These are phyloP conservation scores for Myxozyma geophila DNA, from an alignment of 805 yeast species.

Conservation along the genomic window DNA sequence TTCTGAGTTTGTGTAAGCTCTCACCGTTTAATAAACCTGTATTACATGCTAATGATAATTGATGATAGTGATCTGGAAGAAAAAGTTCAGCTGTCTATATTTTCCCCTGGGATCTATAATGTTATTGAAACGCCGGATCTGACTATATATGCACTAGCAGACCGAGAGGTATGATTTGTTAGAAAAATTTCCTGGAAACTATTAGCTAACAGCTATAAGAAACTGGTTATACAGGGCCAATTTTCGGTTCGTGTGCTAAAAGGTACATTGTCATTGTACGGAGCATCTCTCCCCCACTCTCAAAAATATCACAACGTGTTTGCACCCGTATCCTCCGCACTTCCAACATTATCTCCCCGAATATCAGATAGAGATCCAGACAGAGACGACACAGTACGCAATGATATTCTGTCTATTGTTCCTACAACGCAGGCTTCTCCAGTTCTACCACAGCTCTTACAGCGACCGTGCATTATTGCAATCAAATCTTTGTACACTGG, in stretches of 20 bases:
- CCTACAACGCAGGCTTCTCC: background rate
- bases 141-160: constrained; percentile 4
- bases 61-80: constrained; percentile 12
- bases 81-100: constrained; percentile 15
- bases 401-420: constrained; percentile 19
- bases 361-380: constrained; percentile 4
- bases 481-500: constrained; percentile 28
- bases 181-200: background rate
- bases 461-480: constrained; percentile 33
- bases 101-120: constrained; percentile 10
- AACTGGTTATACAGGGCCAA: constrained; percentile 40
- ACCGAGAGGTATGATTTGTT: constrained; percentile 6
- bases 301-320: constrained; percentile 20
- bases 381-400: constrained; percentile 14
- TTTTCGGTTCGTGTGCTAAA: constrained; percentile 40
- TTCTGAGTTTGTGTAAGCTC: constrained; percentile 7
- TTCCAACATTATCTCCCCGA: constrained; percentile 31
- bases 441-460: constrained; percentile 16
- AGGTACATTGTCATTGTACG: constrained; percentile 43
- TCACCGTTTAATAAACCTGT: background rate
- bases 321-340: constrained; percentile 36
- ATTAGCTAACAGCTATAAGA: background rate
- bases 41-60: background rate
- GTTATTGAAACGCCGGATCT: background rate
- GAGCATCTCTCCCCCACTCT: constrained; percentile 38